Base-by-base conservation (phyloP, 2,329 filamentous ascomycete genomes). In the Torrubiellomyces zombiae region DNA sequence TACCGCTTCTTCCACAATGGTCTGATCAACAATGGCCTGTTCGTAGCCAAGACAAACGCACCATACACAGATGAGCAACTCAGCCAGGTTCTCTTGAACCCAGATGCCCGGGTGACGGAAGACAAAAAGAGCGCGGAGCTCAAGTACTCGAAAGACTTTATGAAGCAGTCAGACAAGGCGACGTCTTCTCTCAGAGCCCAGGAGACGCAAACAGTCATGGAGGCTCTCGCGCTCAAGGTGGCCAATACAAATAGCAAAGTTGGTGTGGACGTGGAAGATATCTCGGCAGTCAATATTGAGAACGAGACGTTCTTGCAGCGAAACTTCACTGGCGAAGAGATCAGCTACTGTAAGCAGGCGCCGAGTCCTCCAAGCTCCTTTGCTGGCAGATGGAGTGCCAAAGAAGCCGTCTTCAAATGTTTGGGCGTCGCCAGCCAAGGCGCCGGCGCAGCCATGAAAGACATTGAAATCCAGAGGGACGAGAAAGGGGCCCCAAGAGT, bases 1-100 rank as follows among this genome's bases (percentile, higher is more conserved):
- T 98, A 98, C 66, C 73, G 89, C 36, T 95, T 81, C 71, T 93
- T 91, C 74, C 91, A 98, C 61, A 92, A 93, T 43, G 85, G 86
- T 34, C 66, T 98, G 51, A 85, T 95, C 66, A 94, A 92, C 66
- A 95, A 98, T 65, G 81, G 74, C 36, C 68, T 98, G 53, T 98
- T 98, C 56, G 83, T 92, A 34, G 85, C 91, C 51, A 98, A 98
- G 73, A 67, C 68, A 45, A 75, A 85, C 50, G 67, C 85, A 21
- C 91, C 89, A 21, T 98, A 95, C 58, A 74, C 73, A 22, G 82
- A 94, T 27, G 74, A 79, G 29, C 79, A 89, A 57, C 77, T 92
- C 56, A 69, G 70, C 51, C 69, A 75, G 35, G 77, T 98, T 38
- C 83, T 95, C 55, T 71, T 98, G 38, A 93, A 98, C 65, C 89